Evolutionary conservation across 345 rosid species (phyloP).

Genomic region (Corchorus capsularis): DNA sequence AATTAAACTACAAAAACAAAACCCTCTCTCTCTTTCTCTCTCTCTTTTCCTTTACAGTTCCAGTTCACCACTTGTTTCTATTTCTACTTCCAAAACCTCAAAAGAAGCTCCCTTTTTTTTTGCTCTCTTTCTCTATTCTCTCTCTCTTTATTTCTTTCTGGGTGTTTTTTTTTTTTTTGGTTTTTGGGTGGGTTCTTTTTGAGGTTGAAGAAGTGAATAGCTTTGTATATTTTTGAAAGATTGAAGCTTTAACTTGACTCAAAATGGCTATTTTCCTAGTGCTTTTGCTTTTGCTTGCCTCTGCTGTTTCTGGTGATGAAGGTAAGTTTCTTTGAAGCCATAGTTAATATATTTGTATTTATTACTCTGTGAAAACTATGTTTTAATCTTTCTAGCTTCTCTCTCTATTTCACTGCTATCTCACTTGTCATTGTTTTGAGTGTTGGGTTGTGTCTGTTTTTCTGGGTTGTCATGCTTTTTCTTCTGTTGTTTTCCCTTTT

Average conservation of each 20-base stretch:
- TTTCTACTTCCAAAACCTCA: conserved; percentile 14
- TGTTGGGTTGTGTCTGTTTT: neutral
- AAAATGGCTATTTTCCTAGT: conserved; percentile 16
- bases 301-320: conserved; percentile 20
- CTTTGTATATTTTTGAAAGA: conserved; percentile 16
- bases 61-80: conserved; percentile 14
- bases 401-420: neutral
- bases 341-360: neutral
- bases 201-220: neutral
- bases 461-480: neutral
- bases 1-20: neutral
- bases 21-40: neutral
- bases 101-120: conserved; percentile 14
- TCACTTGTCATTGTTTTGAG: neutral
- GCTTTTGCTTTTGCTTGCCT: conserved; percentile 15
- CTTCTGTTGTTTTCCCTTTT: neutral
- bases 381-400: neutral
- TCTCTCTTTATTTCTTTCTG: neutral
- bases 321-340: conserved; percentile 7
- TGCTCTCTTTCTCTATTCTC: conserved; percentile 3
- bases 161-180: neutral
- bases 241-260: neutral
- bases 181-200: neutral
- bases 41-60: neutral
- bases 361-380: neutral